Evolutionary conservation across 805 yeast genomes (phyloP).

Genomic region (Nakazawaea ernobii): DNA sequence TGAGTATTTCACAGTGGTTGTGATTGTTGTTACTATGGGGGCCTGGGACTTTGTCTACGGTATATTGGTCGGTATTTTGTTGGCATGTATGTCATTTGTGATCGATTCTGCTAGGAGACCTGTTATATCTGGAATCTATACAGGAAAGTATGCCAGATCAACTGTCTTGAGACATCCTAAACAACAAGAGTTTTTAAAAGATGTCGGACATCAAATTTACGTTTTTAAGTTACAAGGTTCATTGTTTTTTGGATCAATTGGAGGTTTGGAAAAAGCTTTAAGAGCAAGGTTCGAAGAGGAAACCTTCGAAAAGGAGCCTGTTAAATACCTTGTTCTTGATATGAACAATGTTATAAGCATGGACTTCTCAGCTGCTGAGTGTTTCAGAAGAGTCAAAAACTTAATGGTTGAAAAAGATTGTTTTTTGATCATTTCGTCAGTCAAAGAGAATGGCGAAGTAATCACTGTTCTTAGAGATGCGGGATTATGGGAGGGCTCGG

Average conservation of each 20-base stretch:
- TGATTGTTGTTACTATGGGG: conserved; percentile 93
- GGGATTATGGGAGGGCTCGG: conserved; percentile 61
- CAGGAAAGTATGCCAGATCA: conserved; percentile 86
- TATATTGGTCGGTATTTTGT: conserved; percentile 78
- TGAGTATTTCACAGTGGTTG: conserved; percentile 79
- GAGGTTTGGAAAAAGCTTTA: conserved; percentile 77
- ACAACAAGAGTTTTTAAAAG: conserved; percentile 76
- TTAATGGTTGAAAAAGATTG: conserved; percentile 65
- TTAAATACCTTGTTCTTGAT: conserved; percentile 78
- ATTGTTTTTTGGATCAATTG: conserved; percentile 91
- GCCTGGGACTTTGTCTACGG: conserved; percentile 93
- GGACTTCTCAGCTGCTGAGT: conserved; percentile 95
- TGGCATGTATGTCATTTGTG: conserved; percentile 95
- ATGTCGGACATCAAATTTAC: conserved; percentile 88
- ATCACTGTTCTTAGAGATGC: conserved; percentile 75
- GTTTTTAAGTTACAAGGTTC: conserved; percentile 84
- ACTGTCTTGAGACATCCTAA: conserved; percentile 88
- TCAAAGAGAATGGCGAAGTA: conserved; percentile 58
- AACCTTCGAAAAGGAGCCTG: conserved; percentile 47
- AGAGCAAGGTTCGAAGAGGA: conserved; percentile 57
- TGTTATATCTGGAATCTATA: conserved; percentile 73
- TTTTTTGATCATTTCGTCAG: conserved; percentile 73
- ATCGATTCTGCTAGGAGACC: conserved; percentile 83
- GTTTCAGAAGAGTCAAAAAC: conserved; percentile 81
- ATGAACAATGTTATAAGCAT: conserved; percentile 75